Percentiles rank a stretch among this genome's conserved stretches.
These are phyloP conservation scores for Athelia psychrophila DNA, from an alignment of 1,284 basidiomycete genomes.

Conservation along the genomic window DNA sequence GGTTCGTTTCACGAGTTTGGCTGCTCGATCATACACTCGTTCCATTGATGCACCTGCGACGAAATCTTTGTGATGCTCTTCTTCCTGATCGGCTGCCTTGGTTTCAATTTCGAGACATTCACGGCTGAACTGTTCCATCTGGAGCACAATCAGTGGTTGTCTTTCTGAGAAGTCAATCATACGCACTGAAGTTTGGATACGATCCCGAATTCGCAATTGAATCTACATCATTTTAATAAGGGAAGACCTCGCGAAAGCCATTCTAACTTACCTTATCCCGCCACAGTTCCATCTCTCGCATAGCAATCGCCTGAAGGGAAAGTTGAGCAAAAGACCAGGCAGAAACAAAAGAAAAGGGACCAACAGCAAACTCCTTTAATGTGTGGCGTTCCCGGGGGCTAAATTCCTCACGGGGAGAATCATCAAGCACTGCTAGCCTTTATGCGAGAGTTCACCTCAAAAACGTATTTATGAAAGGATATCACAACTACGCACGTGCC, in stretches of 20 bases:
- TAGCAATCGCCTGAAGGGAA: constrained; percentile 69
- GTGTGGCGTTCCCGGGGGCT: constrained; percentile 88
- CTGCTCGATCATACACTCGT: constrained; percentile 83
- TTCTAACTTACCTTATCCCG: constrained; percentile 72
- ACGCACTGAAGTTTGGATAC: constrained; percentile 83
- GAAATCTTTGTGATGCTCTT: constrained; percentile 27
- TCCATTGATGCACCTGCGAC: constrained; percentile 68
- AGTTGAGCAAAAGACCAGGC: neutral
- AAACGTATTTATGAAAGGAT: constrained; percentile 4
- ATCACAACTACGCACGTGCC: constrained; percentile 54
- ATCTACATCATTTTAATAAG: constrained; percentile 45
- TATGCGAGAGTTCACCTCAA: constrained; percentile 4
- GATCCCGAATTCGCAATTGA: constrained; percentile 86
- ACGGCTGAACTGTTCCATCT: constrained; percentile 94
- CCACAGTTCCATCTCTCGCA: constrained; percentile 96
- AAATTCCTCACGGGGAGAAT: constrained; percentile 82
- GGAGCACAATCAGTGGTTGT: constrained; percentile 2
- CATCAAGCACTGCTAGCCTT: constrained; percentile 84
- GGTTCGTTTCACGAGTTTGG: constrained; percentile 84
- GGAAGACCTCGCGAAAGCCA: neutral
- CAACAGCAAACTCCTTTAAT: constrained; percentile 86
- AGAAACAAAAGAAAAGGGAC: constrained; percentile 11
- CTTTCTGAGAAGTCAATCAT: neutral
- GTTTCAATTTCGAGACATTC: constrained; percentile 93
- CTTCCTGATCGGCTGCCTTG: constrained; percentile 36